phyloP scores from a whole-genome alignment of 2,329 filamentous ascomycete genomes.

The Pyrenochaeta sp. region DNA sequence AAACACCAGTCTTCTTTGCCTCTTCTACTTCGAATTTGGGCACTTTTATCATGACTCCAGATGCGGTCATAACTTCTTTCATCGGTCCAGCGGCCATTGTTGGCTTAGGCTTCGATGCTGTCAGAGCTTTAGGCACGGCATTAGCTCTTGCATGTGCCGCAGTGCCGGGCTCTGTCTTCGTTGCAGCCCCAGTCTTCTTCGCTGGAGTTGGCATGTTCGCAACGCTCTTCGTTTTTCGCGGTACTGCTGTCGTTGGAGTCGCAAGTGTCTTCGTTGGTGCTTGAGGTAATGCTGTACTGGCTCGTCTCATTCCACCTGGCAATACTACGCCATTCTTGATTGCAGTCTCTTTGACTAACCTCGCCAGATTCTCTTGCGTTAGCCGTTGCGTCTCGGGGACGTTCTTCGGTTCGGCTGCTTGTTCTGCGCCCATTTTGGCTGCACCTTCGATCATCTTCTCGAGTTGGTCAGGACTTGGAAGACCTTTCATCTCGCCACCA shows the following conservation, averaged over 20 bases:
- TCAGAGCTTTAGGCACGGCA: constrained; percentile 7
- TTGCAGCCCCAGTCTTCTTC: constrained; percentile 17
- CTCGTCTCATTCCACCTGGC: constrained; percentile 40
- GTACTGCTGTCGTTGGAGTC: constrained; percentile 21
- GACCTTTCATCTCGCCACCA: constrained; percentile 43
- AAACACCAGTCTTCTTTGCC: constrained; percentile 41
- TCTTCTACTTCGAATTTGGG: constrained; percentile 39
- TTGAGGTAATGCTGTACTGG: constrained; percentile 37
- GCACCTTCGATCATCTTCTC: constrained; percentile 50
- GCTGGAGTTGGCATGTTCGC: constrained; percentile 25
- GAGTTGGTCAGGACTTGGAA: constrained; percentile 46
- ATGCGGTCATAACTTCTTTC: constrained; percentile 40
- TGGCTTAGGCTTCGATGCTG: constrained; percentile 22
- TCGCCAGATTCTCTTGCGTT: constrained; percentile 49
- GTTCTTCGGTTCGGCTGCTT: constrained; percentile 37
- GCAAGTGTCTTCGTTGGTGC: constrained; percentile 32
- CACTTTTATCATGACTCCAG: constrained; percentile 46
- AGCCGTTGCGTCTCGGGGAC: constrained; percentile 39
- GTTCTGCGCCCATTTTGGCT: constrained; percentile 41
- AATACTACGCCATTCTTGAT: constrained; percentile 46
- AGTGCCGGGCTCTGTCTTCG: constrained; percentile 13
- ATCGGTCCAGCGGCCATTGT: constrained; percentile 29
- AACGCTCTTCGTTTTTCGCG: constrained; percentile 36
- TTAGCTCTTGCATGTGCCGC: constrained; percentile 17
- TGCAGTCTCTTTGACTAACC: constrained; percentile 49